phyloP scores from a whole-genome alignment of 2,329 filamentous ascomycete genomes.

The Penicillium psychrosexuale region DNA sequence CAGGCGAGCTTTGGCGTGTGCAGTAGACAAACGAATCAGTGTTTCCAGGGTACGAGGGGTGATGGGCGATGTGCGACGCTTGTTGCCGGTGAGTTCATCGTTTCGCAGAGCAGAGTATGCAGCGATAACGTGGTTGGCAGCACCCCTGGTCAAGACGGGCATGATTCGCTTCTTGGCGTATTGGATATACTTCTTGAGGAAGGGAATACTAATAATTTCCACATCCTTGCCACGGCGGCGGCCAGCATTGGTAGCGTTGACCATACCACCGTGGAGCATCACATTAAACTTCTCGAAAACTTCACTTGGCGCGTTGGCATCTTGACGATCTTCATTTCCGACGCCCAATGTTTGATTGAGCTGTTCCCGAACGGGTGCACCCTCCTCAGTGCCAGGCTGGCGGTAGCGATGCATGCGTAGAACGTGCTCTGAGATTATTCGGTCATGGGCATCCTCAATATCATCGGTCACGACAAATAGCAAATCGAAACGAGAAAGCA shows the following conservation, averaged over 20 bases:
- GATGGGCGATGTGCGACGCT: conserved; percentile 88
- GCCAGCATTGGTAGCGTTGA: conserved; percentile 58
- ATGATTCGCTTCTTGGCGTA: conserved; percentile 92
- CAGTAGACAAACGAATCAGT: conserved; percentile 93
- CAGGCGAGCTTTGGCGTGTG: conserved; percentile 87
- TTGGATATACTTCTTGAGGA: conserved; percentile 99
- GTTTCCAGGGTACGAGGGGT: conserved; percentile 97
- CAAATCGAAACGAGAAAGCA: conserved; percentile 96
- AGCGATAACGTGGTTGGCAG: conserved; percentile 84
- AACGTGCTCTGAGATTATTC: conserved; percentile 92
- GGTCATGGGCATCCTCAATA: conserved; percentile 88
- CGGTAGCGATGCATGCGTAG: conserved; percentile 96
- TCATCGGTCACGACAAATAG: conserved; percentile 97
- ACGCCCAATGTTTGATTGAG: conserved; percentile 80
- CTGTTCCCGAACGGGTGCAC: conserved; percentile 88
- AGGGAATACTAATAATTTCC: conserved; percentile 91
- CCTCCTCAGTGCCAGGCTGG: conserved; percentile 87
- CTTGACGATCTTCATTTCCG: conserved; percentile 72
- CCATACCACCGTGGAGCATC: conserved; percentile 92
- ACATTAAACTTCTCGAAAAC: conserved; percentile 95
- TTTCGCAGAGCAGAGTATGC: conserved; percentile 92
- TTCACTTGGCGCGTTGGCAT: conserved; percentile 71
- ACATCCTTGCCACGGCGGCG: conserved; percentile 71
- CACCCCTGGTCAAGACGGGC: conserved; percentile 84
- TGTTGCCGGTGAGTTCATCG: conserved; percentile 91